phyloP scores from a whole-genome alignment of 371 early-diverging fungal genomes.

The Circinella minor region DNA sequence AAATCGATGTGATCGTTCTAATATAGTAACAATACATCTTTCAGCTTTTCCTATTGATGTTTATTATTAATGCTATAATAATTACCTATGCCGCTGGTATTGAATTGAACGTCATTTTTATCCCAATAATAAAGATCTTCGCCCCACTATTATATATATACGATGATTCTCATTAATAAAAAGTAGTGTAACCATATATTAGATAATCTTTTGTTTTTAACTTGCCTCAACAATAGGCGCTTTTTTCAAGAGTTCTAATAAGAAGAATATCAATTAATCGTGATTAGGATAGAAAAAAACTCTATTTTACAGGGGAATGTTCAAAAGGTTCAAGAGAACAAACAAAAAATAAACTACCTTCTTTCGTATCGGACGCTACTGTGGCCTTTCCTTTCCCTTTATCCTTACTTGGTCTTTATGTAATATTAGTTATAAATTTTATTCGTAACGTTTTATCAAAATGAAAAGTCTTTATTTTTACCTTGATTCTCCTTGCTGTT shows the following conservation, averaged over 20 bases:
- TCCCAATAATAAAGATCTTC: conserved; percentile 78
- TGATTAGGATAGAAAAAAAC: no score
- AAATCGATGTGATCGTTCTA: conserved; percentile 66
- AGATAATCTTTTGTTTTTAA: no score
- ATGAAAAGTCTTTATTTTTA: no score
- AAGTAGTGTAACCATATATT: no score
- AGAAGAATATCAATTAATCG: no score
- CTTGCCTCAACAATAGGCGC: conserved; percentile 66
- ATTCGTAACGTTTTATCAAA: no score
- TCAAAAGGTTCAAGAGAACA: conserved; percentile 14
- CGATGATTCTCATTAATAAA: not conserved
- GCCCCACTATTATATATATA: conserved; percentile 49
- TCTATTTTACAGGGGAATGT: no score
- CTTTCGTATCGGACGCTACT: conserved; percentile 19
- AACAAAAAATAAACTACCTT: conserved; percentile 25
- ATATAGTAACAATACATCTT: not conserved
- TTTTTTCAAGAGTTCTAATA: conserved; percentile 32
- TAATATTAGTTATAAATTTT: not conserved
- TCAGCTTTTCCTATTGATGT: not conserved
- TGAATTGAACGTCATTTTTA: conserved; percentile 61
- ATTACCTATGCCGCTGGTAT: conserved; percentile 64
- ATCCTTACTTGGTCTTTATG: not conserved
- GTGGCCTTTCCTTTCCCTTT: conserved; percentile 27
- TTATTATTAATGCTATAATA: not conserved
- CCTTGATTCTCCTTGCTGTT: not conserved